Conservation (phyloP, 1,284 basidiomycete genomes). For the Heliocybe sulcata region DNA sequence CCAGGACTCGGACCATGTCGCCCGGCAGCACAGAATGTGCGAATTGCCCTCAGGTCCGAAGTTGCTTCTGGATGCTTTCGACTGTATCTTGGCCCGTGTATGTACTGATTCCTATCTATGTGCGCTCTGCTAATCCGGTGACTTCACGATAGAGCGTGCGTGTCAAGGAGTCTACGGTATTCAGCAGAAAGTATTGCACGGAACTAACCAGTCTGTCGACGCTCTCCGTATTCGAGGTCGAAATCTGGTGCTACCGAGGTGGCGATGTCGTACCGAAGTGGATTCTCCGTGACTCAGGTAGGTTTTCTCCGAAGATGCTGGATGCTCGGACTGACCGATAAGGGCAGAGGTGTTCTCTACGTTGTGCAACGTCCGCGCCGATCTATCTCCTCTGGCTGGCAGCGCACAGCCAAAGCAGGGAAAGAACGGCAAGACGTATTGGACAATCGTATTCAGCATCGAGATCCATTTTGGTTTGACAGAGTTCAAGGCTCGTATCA, state of each 20-base stretch:
- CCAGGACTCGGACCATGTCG: conserved; percentile 56
- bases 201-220: conserved; percentile 69
- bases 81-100: conserved; percentile 67
- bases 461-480: conserved; percentile 78
- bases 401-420: conserved; percentile 62
- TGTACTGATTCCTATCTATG: conserved; percentile 15
- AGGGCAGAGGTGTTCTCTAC: conserved; percentile 60
- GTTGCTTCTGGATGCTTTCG: conserved; percentile 69
- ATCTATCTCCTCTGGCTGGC: conserved; percentile 59
- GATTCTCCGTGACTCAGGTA: conserved; percentile 60
- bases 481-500: conserved; percentile 73
- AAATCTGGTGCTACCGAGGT: conserved; percentile 74
- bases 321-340: neutral
- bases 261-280: conserved; percentile 61
- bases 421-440: conserved; percentile 59
- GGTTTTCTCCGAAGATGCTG: conserved; percentile 8
- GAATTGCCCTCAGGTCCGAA: conserved; percentile 70
- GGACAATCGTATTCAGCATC: conserved; percentile 75
- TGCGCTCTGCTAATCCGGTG: neutral
- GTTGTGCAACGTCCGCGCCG: conserved; percentile 67
- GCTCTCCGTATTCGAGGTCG: conserved; percentile 72
- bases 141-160: conserved; percentile 41
- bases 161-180: conserved; percentile 74
- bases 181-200: conserved; percentile 73
- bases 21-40: conserved; percentile 56